Evolutionary conservation across 2,329 filamentous ascomycete species (phyloP).

Genomic region (Penicillium sp.): DNA sequence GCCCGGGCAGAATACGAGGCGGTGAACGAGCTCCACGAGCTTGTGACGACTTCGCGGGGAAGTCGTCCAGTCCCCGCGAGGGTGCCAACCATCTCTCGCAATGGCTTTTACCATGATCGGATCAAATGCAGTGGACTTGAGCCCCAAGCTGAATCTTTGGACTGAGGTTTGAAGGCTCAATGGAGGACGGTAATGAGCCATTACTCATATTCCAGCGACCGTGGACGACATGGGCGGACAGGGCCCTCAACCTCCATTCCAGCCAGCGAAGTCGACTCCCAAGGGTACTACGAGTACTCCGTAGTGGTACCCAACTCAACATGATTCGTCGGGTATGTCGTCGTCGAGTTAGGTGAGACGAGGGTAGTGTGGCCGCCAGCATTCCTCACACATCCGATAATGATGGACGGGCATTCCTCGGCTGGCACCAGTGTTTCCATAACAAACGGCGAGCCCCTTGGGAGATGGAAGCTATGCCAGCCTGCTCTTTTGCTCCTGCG

Average conservation of each 20-base stretch:
- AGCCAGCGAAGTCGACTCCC: not conserved
- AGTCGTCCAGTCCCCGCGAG: no score
- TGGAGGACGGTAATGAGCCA: no score
- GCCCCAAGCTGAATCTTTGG: no score
- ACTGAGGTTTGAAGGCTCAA: no score
- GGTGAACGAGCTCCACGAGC: no score
- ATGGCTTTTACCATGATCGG: no score
- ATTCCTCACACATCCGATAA: conserved; percentile 31
- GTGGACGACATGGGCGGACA: not conserved
- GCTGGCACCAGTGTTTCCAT: conserved; percentile 25
- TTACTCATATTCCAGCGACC: no score
- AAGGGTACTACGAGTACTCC: not conserved
- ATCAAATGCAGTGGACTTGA: no score
- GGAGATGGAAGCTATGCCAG: conserved; percentile 9
- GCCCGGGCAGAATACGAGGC: no score
- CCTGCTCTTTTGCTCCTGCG: conserved; percentile 7
- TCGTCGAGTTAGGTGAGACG: conserved; percentile 1
- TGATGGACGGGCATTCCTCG: conserved; percentile 36
- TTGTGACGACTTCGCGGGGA: no score
- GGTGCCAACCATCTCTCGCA: no score
- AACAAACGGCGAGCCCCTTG: conserved; percentile 30
- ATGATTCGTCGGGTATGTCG: conserved; percentile 1
- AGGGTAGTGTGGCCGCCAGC: conserved; percentile 24
- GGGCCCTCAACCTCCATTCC: conserved; percentile 6
- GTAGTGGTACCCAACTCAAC: not conserved